These are phyloP conservation scores for Colletotrichum karsti DNA, from an alignment of 2,329 filamentous ascomycete genomes.

Conservation along the genomic window DNA sequence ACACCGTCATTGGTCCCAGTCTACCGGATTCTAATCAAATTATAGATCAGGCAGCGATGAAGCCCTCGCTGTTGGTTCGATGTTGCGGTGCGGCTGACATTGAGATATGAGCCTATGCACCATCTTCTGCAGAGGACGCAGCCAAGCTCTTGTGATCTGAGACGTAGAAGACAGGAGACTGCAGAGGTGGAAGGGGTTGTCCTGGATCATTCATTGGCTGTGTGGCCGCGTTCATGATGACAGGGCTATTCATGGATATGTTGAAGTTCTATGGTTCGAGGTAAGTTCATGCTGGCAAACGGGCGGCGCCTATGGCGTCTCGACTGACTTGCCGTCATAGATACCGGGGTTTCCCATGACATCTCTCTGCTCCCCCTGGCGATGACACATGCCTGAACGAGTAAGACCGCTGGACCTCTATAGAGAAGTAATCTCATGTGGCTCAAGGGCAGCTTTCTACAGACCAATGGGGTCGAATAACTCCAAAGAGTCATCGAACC, in stretches of 20 bases:
- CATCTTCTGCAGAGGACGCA: not conserved
- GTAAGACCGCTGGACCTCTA: not conserved
- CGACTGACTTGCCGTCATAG: not conserved
- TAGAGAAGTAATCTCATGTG: not conserved
- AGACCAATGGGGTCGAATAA: not conserved
- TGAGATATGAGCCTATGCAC: not conserved
- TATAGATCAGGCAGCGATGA: not conserved
- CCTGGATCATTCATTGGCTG: not conserved
- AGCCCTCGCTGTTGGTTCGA: not conserved
- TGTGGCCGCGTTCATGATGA: not conserved
- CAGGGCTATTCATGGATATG: not conserved
- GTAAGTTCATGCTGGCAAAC: not conserved
- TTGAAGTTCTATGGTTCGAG: not conserved
- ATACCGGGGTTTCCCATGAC: not conserved
- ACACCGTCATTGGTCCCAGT: not conserved
- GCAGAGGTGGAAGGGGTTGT: constrained; percentile 4
- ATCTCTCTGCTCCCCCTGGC: not conserved
- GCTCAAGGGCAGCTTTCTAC: not conserved
- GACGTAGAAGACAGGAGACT: not conserved
- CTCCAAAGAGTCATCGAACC: not conserved
- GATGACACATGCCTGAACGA: not conserved
- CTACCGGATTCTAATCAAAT: not conserved
- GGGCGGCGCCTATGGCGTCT: not conserved
- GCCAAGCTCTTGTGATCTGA: constrained; percentile 1
- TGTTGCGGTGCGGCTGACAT: constrained; percentile 6